Percentiles rank a stretch among this genome's conserved stretches.
Evolutionary conservation across 2,329 filamentous ascomycete species (phyloP).

Genomic region (Hymenoscyphus fructigenus): DNA sequence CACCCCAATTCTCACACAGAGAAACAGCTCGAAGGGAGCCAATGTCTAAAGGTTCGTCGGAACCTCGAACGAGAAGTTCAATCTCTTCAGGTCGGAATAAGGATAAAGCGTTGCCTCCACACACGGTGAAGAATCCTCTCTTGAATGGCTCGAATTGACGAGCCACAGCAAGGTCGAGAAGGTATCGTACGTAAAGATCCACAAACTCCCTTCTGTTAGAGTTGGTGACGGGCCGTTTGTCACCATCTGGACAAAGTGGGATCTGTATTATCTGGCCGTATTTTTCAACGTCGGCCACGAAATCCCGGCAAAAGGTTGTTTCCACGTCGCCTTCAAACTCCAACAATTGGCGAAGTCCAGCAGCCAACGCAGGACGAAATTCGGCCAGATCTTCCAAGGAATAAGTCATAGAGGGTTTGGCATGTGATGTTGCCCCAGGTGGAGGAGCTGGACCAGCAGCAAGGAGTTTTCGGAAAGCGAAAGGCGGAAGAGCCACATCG

Average conservation of each 20-base stretch:
- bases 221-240: slow-evolving; percentile 76
- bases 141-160: slow-evolving; percentile 93
- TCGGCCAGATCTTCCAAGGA: slow-evolving; percentile 81
- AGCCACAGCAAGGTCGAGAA: slow-evolving; percentile 74
- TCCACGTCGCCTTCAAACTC: slow-evolving; percentile 85
- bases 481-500: slow-evolving; percentile 83
- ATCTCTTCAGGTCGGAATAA: slow-evolving; percentile 91
- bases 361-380: slow-evolving; percentile 73
- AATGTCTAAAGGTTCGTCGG: slow-evolving; percentile 80
- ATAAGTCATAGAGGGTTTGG: slow-evolving; percentile 65
- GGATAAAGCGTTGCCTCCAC: slow-evolving; percentile 81
- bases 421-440: slow-evolving; percentile 54
- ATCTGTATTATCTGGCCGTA: slow-evolving; percentile 69
- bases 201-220: slow-evolving; percentile 83
- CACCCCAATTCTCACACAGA: slow-evolving; percentile 77
- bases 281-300: slow-evolving; percentile 72
- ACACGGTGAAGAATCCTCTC: slow-evolving; percentile 89
- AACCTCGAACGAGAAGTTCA: slow-evolving; percentile 80
- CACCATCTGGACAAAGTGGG: slow-evolving; percentile 73
- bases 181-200: slow-evolving; percentile 75
- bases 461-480: slow-evolving; percentile 84
- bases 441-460: slow-evolving; percentile 68
- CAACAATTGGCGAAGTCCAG: slow-evolving; percentile 71
- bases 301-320: slow-evolving; percentile 76
- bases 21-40: slow-evolving; percentile 72